phyloP scores from a whole-genome alignment of 495 filamentous ascomycete species.

The Lasiosphaeria hispida region DNA sequence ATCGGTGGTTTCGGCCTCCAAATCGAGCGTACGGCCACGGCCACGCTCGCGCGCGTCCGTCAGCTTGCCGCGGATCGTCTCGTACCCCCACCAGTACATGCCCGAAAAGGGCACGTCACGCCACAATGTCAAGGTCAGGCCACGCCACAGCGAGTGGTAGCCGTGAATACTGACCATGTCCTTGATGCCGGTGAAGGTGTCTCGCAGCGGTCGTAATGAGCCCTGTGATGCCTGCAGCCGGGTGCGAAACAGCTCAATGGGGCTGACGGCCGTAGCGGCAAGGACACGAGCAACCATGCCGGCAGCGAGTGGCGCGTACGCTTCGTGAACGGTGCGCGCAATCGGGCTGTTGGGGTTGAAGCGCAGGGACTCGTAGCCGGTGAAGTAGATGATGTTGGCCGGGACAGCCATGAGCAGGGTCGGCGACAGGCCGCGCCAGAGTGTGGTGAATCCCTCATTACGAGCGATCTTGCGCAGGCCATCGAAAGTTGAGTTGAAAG shows the following conservation, averaged over 20 bases:
- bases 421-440: conserved; percentile 91
- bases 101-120: conserved; percentile 95
- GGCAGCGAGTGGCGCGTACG: conserved; percentile 75
- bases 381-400: conserved; percentile 97
- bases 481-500: conserved; percentile 88
- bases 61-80: conserved; percentile 66
- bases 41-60: conserved; percentile 59
- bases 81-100: conserved; percentile 97
- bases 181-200: conserved; percentile 69
- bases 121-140: conserved; percentile 89
- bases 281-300: conserved; percentile 73
- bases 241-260: conserved; percentile 93
- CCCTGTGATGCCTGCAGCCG: conserved; percentile 69
- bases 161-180: conserved; percentile 77
- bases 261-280: conserved; percentile 80
- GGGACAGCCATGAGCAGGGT: conserved; percentile 94
- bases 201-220: conserved; percentile 51
- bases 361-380: conserved; percentile 95
- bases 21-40: conserved; percentile 31
- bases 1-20: conserved; percentile 13
- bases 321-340: conserved; percentile 55
- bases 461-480: conserved; percentile 94
- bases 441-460: conserved; percentile 80
- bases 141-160: conserved; percentile 85
- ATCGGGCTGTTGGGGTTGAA: conserved; percentile 68